phyloP scores from a whole-genome alignment of 768 basidiomycete genomes.

The Lactifluus volemus region DNA sequence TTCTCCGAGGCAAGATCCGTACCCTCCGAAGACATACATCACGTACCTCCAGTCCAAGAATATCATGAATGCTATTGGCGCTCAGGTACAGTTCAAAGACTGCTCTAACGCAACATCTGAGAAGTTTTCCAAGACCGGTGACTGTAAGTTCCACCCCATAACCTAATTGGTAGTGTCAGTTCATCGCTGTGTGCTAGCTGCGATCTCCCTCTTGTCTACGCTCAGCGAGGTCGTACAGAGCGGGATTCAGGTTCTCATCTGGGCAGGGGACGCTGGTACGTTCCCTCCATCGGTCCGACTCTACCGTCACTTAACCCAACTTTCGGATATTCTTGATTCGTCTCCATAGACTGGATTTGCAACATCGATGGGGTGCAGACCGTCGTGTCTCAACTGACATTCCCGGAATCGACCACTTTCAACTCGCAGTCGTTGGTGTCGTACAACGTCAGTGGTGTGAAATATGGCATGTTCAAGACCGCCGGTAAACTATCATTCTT shows the following conservation, averaged over 20 bases:
- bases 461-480: constrained; percentile 39
- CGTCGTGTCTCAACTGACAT: constrained; percentile 38
- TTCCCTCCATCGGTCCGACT: background rate
- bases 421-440: constrained; percentile 31
- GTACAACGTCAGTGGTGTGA: constrained; percentile 38
- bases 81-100: constrained; percentile 29
- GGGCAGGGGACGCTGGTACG: constrained; percentile 32
- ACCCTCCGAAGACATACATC: constrained; percentile 30
- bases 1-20: constrained; percentile 29
- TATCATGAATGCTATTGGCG: constrained; percentile 28
- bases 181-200: constrained; percentile 25
- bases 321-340: constrained; percentile 31
- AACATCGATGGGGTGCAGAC: constrained; percentile 41
- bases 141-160: constrained; percentile 33
- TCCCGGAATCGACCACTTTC: constrained; percentile 26
- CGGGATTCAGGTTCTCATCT: constrained; percentile 38
- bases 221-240: constrained; percentile 1
- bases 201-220: background rate
- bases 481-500: constrained; percentile 40
- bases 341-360: constrained; percentile 33
- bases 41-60: constrained; percentile 20
- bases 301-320: constrained; percentile 14
- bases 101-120: constrained; percentile 30
- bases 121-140: constrained; percentile 34
- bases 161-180: background rate